phyloP scores from a whole-genome alignment of 305 asterid species.

The Solanum hybrid region DNA sequence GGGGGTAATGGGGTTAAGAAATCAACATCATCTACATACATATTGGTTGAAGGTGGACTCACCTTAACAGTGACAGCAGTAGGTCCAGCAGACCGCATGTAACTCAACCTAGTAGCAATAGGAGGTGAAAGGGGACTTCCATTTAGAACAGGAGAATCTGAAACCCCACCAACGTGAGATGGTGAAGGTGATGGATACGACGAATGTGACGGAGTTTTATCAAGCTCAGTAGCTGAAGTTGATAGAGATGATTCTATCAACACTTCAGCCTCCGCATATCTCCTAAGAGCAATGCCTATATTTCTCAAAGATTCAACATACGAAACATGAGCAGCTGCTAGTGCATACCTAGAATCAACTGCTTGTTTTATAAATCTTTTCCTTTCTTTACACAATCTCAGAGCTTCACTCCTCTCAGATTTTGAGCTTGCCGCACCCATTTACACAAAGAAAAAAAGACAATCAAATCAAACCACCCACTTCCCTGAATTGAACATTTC shows the following conservation, averaged over 20 bases:
- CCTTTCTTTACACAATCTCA: conserved; percentile 76
- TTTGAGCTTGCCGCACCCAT: conserved; percentile 78
- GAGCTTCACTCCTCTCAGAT: conserved; percentile 60
- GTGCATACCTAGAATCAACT: conserved; percentile 72
- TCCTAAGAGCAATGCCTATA: conserved; percentile 77
- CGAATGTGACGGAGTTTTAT: conserved; percentile 66
- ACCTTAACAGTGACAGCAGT: conserved; percentile 57
- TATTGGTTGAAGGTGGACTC: conserved; percentile 31
- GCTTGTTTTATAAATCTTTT: conserved; percentile 72
- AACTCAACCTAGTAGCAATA: conserved; percentile 68
- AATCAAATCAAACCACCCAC: conserved; percentile 13
- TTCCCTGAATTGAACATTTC: conserved; percentile 17
- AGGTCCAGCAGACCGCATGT: conserved; percentile 63
- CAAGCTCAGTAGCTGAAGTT: conserved; percentile 54
- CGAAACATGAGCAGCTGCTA: conserved; percentile 93
- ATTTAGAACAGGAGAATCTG: conserved; percentile 58
- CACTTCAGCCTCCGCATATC: conserved; percentile 84
- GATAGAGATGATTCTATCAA: conserved; percentile 53
- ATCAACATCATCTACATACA: conserved; percentile 58
- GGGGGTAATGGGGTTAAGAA: conserved; percentile 60
- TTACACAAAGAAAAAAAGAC: background rate
- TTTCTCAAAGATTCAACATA: conserved; percentile 73
- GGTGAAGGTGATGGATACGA: conserved; percentile 71
- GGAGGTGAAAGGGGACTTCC: conserved; percentile 66
- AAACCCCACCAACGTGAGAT: conserved; percentile 46